These are phyloP conservation scores for Ploettnerulaceae sp. DNA, from an alignment of 2,329 filamentous ascomycete species.

Conservation along the genomic window DNA sequence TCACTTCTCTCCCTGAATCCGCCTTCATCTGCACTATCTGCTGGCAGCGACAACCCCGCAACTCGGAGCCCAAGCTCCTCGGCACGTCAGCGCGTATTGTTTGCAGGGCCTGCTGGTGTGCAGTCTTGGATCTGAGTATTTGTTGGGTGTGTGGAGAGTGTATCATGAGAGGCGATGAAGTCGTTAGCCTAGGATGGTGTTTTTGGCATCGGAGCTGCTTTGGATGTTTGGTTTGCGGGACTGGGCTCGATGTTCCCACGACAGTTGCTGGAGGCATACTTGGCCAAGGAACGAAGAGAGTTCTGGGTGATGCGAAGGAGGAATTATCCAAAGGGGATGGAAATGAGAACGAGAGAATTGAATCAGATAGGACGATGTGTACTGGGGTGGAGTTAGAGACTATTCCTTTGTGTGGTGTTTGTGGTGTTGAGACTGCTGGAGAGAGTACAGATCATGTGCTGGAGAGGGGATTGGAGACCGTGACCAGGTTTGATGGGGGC, in stretches of 20 bases:
- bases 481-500: slow-evolving; percentile 44
- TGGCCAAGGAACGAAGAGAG: slow-evolving; percentile 3
- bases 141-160: slow-evolving; percentile 55
- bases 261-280: slow-evolving; percentile 1
- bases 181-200: slow-evolving; percentile 55
- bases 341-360: slow-evolving; percentile 6
- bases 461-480: slow-evolving; percentile 40
- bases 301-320: slow-evolving; percentile 5
- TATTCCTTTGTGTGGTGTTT: slow-evolving; percentile 47
- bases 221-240: slow-evolving; percentile 50
- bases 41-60: slow-evolving; percentile 39
- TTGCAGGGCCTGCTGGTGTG: slow-evolving; percentile 44
- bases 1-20: slow-evolving; percentile 5
- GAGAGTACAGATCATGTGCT: slow-evolving; percentile 33
- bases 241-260: slow-evolving; percentile 32
- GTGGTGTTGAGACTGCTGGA: slow-evolving; percentile 37
- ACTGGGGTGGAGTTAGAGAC: slow-evolving; percentile 40
- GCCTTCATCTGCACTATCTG: slow-evolving; percentile 54
- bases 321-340: slow-evolving; percentile 4
- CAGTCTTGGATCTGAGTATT: slow-evolving; percentile 49
- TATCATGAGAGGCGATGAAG: slow-evolving; percentile 48
- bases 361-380: slow-evolving; percentile 5
- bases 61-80: slow-evolving; percentile 37
- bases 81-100: slow-evolving; percentile 45
- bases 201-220: slow-evolving; percentile 56